Base-by-base conservation (phyloP, 1,284 basidiomycete species). In the Leccinum subspadiceum region DNA sequence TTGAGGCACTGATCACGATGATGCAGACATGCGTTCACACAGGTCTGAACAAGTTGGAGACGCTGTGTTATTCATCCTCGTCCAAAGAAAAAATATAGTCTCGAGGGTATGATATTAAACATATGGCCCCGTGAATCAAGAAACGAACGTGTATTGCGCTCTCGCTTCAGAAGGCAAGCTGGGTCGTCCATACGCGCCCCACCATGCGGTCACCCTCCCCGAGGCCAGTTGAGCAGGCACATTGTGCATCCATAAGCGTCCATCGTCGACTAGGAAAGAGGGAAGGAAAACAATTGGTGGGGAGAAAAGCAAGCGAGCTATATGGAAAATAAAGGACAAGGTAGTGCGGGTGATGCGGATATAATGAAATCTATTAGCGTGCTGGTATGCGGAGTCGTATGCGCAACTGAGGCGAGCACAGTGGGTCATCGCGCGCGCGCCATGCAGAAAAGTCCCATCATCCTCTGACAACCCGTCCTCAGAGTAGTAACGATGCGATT, bases 401-500 rank as follows among this genome's bases (percentile, higher is more conserved):
- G 63, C 56, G 56, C 57, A 52, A 53, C 44, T 51, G 61, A 44
- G 53, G 31, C 41, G 41, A 66, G 44, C 58, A 54, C 48, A 12
- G 15, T 26, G 5, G 29, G 46, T 63, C 54, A 39, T 57, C 51
- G 58, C 50, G 15, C 6, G 49, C 29, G 46, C 41, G 59, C 37
- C 33, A 37, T 33, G 29, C 53, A 37, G 35, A 44, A 22, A 29
- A 3, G 49, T 58, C 33, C 50, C 46, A 49, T 29, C 33, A 26
- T 46, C 49, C 39, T 52, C 63, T 37, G 26, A 24, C n/a, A 29
- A 22, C 33, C 13, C 31, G n/a, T 50, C 41, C 31, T 72, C 60
- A 74, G 31, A 74, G 59, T 44, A 73, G 52, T 3, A 60, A 35
- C 17, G 71, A 72, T 2, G 61, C 63, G 26, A 70, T 39, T 1